Evolutionary conservation across 208 protist genomes (phyloP).

Genomic region (Wallacemonas sp.): DNA sequence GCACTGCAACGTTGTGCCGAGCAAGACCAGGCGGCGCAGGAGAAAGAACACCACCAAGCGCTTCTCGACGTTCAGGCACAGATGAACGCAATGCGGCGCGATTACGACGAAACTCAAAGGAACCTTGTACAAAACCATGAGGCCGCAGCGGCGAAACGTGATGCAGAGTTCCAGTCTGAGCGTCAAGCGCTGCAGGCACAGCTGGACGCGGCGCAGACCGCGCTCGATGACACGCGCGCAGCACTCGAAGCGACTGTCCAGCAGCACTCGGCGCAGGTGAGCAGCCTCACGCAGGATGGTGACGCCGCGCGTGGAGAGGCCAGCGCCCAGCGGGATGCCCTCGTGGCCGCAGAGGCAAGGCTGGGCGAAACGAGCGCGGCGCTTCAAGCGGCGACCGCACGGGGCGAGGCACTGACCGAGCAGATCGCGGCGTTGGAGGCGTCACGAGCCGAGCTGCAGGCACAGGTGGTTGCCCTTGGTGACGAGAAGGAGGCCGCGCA

Average conservation of each 20-base stretch:
- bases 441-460: neutral
- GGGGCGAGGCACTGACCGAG: neutral
- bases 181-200: neutral
- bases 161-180: neutral
- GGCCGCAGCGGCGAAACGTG: neutral
- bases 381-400: neutral
- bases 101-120: no score
- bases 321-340: neutral
- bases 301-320: neutral
- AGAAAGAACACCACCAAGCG: no score
- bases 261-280: neutral
- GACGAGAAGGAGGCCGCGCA: neutral
- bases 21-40: no score
- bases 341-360: neutral
- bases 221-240: neutral
- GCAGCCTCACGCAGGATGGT: neutral
- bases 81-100: no score
- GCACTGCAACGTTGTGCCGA: no score
- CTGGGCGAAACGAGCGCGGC: slow-evolving; percentile 9
- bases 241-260: no score
- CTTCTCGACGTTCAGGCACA: no score
- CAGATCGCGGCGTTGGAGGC: neutral
- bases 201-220: neutral
- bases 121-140: no score
- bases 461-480: slow-evolving; percentile 12